phyloP scores from a whole-genome alignment of 2,329 filamentous ascomycete species.

The Eutypella sp. region DNA sequence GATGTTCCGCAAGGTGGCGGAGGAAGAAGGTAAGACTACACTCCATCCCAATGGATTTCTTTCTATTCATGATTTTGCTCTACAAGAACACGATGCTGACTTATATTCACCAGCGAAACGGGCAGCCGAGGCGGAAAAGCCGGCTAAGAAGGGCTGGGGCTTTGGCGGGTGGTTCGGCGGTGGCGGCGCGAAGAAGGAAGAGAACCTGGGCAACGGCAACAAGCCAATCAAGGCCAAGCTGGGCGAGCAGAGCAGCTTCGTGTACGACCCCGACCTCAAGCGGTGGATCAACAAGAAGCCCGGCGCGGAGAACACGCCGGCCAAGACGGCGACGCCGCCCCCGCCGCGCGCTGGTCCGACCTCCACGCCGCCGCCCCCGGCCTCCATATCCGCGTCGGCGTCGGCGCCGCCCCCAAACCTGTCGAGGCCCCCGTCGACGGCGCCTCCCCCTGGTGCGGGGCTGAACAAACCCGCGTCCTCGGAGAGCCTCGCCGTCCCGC shows the following conservation, averaged over 20 bases:
- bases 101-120: conserved; percentile 51
- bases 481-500: conserved; percentile 33
- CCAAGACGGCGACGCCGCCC: conserved; percentile 67
- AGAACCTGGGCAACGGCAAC: conserved; percentile 42
- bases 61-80: too few relatives aligned
- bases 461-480: conserved; percentile 30
- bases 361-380: too few relatives aligned
- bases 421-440: conserved; percentile 15
- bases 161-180: conserved; percentile 82
- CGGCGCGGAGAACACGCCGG: conserved; percentile 56
- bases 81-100: too few relatives aligned
- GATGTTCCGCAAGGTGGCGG: conserved; percentile 78
- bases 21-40: conserved; percentile 66
- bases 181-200: conserved; percentile 62
- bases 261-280: conserved; percentile 92
- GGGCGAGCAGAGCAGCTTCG: conserved; percentile 87
- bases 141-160: conserved; percentile 67
- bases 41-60: too few relatives aligned
- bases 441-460: conserved; percentile 22
- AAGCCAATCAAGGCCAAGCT: conserved; percentile 87
- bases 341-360: conserved; percentile 63
- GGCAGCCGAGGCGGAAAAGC: conserved; percentile 46
- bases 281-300: conserved; percentile 98
- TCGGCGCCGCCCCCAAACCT: conserved; percentile 26
- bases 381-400: conserved; percentile 40